A percentile compares a stretch with the other conserved stretches of the same genome.
Conservation (phyloP, 2,329 filamentous ascomycete genomes). For the Xylaria arbuscula region DNA sequence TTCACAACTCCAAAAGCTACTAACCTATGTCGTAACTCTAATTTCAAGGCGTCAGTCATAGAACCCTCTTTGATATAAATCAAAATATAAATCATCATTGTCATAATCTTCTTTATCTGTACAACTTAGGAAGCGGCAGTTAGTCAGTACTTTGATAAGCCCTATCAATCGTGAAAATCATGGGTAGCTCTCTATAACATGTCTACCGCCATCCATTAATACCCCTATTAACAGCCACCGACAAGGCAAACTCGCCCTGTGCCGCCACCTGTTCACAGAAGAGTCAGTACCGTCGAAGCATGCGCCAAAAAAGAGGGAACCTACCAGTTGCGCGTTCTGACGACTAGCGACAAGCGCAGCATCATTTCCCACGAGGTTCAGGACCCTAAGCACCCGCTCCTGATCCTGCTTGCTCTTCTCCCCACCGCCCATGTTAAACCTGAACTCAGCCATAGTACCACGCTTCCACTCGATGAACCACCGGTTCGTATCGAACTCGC, state of each 20-base stretch:
- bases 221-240: conserved; percentile 14
- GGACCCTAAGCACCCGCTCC: conserved; percentile 26
- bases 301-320: neutral
- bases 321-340: conserved; percentile 29
- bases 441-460: conserved; percentile 25
- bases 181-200: no score
- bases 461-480: conserved; percentile 36
- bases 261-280: conserved; percentile 15
- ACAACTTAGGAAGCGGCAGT: no score
- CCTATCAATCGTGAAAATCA: no score
- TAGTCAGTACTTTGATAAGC: no score
- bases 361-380: conserved; percentile 24
- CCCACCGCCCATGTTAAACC: conserved; percentile 26
- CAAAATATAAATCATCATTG: no score
- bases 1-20: no score
- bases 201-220: neutral
- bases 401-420: conserved; percentile 21
- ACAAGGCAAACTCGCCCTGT: conserved; percentile 9
- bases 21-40: no score
- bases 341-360: conserved; percentile 24
- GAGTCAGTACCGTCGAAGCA: neutral
- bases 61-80: no score
- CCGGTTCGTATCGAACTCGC: conserved; percentile 27
- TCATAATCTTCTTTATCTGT: no score
- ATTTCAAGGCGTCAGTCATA: no score